Evolutionary conservation across 2,329 filamentous ascomycete genomes (phyloP).

Genomic region (Colletotrichum tanaceti): DNA sequence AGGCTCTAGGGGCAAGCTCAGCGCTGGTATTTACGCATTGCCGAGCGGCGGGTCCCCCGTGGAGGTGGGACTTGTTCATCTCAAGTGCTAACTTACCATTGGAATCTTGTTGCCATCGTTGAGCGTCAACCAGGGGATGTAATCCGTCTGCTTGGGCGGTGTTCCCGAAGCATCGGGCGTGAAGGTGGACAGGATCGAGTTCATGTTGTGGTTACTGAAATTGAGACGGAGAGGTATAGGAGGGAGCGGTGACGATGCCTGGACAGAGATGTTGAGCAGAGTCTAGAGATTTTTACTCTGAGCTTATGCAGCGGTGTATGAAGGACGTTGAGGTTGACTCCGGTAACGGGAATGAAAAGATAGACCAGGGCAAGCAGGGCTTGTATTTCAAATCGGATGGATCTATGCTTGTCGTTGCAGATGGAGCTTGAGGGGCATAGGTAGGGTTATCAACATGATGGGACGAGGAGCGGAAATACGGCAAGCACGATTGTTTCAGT

Average conservation of each 20-base stretch:
- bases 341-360: neutral
- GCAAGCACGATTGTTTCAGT: neutral
- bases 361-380: neutral
- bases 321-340: neutral
- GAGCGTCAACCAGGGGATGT: slow-evolving; percentile 72
- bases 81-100: slow-evolving; percentile 59
- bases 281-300: neutral
- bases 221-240: neutral
- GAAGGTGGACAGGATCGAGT: slow-evolving; percentile 55
- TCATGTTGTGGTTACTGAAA: slow-evolving; percentile 49
- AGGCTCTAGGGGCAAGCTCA: neutral
- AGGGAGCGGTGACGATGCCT: slow-evolving; percentile 24
- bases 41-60: neutral
- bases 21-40: slow-evolving; percentile 19
- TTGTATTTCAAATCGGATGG: slow-evolving; percentile 31
- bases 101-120: slow-evolving; percentile 81
- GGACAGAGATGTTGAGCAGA: slow-evolving; percentile 17
- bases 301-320: slow-evolving; percentile 8
- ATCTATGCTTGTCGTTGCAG: neutral
- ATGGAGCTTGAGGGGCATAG: slow-evolving; percentile 6
- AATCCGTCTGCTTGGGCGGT: slow-evolving; percentile 54
- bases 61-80: neutral
- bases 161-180: slow-evolving; percentile 54
- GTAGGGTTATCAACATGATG: slow-evolving; percentile 11
- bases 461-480: slow-evolving; percentile 8